These are phyloP conservation scores for Tillandsia leiboldiana DNA, from an alignment of 176 grass and related monocot species.

Conservation along the genomic window DNA sequence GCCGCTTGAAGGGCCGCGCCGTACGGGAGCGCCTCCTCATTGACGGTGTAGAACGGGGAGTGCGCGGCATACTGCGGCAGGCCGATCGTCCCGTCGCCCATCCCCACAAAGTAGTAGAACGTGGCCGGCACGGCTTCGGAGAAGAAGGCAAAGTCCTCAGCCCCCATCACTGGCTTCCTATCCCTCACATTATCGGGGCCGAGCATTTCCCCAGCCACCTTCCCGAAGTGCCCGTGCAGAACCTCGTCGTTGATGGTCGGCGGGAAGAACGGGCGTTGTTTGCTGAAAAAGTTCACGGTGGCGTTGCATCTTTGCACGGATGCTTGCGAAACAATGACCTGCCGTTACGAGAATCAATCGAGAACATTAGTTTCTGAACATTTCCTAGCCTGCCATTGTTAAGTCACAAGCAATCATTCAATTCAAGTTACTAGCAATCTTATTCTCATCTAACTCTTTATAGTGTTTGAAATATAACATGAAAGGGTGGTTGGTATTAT, in stretches of 20 bases:
- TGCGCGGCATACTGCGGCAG: conserved; percentile 21
- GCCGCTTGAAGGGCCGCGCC: conserved; percentile 69
- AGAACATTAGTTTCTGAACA: not conserved
- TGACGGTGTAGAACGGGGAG: conserved; percentile 65
- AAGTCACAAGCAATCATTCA: no score
- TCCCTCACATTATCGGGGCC: conserved; percentile 56
- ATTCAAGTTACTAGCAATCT: no score
- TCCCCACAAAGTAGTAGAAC: conserved; percentile 81
- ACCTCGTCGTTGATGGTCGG: conserved; percentile 46
- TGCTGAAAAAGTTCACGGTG: conserved; percentile 43
- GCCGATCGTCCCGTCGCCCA: conserved; percentile 30
- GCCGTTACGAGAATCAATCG: not conserved
- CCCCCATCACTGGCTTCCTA: conserved; percentile 53
- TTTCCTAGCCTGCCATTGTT: no score
- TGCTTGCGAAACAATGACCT: conserved; percentile 90
- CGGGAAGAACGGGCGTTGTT: conserved; percentile 52
- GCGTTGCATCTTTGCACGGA: conserved; percentile 85
- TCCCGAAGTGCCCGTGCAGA: conserved; percentile 57
- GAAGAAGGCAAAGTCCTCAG: conserved; percentile 80
- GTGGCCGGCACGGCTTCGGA: conserved; percentile 38
- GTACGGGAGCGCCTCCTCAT: conserved; percentile 56
- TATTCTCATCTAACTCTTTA: no score
- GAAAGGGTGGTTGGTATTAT: no score
- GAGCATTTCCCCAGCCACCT: conserved; percentile 45
- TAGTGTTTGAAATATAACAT: no score